Percentiles rank a stretch among this genome's conserved stretches.
Evolutionary conservation across 768 basidiomycete genomes (phyloP).

Genomic region (Leccinum boreale): DNA sequence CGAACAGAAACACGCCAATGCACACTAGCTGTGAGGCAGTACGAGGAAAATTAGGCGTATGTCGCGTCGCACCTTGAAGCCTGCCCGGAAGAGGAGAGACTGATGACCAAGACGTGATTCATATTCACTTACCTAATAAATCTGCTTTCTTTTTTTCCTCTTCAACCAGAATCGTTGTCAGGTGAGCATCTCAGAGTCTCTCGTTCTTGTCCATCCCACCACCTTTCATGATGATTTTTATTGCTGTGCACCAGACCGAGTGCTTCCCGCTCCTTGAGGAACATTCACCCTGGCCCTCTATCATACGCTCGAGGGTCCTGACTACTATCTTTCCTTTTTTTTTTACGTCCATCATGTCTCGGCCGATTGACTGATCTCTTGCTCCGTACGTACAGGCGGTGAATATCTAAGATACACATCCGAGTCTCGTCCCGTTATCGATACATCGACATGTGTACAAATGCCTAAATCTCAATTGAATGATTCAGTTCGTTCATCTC

Average conservation of each 20-base stretch:
- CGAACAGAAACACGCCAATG: constrained; percentile 48
- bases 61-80: too few relatives aligned
- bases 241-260: too few relatives aligned
- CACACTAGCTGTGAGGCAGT: constrained; percentile 48
- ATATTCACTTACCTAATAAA: too few relatives aligned
- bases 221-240: too few relatives aligned
- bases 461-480: not conserved
- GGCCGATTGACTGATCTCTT: not conserved
- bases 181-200: too few relatives aligned
- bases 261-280: constrained; percentile 32
- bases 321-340: constrained; percentile 2
- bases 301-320: constrained; percentile 34
- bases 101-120: too few relatives aligned
- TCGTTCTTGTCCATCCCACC: too few relatives aligned
- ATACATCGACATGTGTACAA: not conserved
- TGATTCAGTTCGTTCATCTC: not conserved
- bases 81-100: too few relatives aligned
- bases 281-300: constrained; percentile 27
- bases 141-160: too few relatives aligned
- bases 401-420: not conserved
- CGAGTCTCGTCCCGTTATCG: not conserved
- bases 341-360: not conserved
- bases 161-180: too few relatives aligned
- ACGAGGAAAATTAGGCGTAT: constrained; percentile 43
- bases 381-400: not conserved